Evolutionary conservation across 2,329 filamentous ascomycete species (phyloP).

Genomic region (Fusarium chaquense): DNA sequence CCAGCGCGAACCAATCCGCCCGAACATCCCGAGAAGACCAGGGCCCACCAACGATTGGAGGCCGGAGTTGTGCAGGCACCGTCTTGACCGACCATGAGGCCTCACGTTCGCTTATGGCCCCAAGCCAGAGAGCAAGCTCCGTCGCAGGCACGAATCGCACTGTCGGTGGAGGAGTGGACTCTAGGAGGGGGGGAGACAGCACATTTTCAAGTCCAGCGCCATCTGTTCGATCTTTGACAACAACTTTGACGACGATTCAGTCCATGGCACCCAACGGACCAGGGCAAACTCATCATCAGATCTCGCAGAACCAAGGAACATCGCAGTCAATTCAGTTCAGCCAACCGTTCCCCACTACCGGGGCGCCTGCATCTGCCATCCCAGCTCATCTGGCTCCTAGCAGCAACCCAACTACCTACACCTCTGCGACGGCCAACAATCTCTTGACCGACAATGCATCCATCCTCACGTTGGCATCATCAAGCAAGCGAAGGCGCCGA

Average conservation of each 20-base stretch:
- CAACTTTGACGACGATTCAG: slow-evolving; percentile 87
- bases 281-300: slow-evolving; percentile 50
- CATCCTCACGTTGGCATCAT: slow-evolving; percentile 85
- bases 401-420: slow-evolving; percentile 76
- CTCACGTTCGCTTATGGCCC: slow-evolving; percentile 77
- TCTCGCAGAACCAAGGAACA: slow-evolving; percentile 53
- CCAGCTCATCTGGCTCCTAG: slow-evolving; percentile 74
- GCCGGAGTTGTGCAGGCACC: slow-evolving; percentile 81
- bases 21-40: slow-evolving; percentile 70
- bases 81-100: slow-evolving; percentile 86
- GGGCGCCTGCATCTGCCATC: slow-evolving; percentile 76
- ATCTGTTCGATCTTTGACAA: slow-evolving; percentile 83
- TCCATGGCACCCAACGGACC: slow-evolving; percentile 72
- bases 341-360: slow-evolving; percentile 72
- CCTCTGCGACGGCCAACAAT: slow-evolving; percentile 83
- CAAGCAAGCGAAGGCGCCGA: slow-evolving; percentile 80
- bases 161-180: slow-evolving; percentile 73
- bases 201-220: slow-evolving; percentile 87
- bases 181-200: slow-evolving; percentile 76
- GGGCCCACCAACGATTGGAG: slow-evolving; percentile 70
- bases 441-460: slow-evolving; percentile 87
- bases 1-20: slow-evolving; percentile 70
- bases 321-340: slow-evolving; percentile 70
- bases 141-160: slow-evolving; percentile 80
- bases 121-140: slow-evolving; percentile 77